Conservation (phyloP, 495 filamentous ascomycete species). For the Penicillium bovifimosum region DNA sequence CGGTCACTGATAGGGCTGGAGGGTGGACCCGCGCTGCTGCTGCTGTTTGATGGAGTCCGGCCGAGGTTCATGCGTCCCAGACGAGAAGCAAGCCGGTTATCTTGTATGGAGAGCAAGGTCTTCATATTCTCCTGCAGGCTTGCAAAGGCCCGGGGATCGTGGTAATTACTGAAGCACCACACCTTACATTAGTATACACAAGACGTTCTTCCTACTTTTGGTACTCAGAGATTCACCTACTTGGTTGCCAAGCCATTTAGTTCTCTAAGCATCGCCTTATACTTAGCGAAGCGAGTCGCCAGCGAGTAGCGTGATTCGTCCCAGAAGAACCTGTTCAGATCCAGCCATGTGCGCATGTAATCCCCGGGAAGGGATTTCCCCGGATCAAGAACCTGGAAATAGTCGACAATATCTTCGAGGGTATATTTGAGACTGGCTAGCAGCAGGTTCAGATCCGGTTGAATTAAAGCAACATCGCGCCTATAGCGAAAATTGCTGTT, state of each 20-base stretch:
- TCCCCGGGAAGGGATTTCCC: constrained; percentile 30
- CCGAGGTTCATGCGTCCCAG: constrained; percentile 35
- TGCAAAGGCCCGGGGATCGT: constrained; percentile 26
- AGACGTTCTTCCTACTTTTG: neutral
- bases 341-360: constrained; percentile 49
- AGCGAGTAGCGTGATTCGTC: constrained; percentile 47
- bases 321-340: constrained; percentile 45
- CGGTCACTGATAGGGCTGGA: constrained; percentile 29
- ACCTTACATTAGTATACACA: constrained; percentile 4
- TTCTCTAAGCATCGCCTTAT: constrained; percentile 46
- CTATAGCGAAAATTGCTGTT: constrained; percentile 29
- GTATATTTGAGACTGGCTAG: constrained; percentile 48
- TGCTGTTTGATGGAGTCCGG: constrained; percentile 25
- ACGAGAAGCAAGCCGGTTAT: constrained; percentile 29
- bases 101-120: constrained; percentile 33
- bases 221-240: constrained; percentile 23
- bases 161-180: constrained; percentile 24
- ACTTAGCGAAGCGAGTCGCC: constrained; percentile 47
- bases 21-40: constrained; percentile 21
- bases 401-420: constrained; percentile 46
- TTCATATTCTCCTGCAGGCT: constrained; percentile 34
- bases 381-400: constrained; percentile 44
- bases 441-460: constrained; percentile 41
- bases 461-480: constrained; percentile 31
- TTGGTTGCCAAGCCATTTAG: constrained; percentile 43